Evolutionary conservation across 192 early-diverging fungal genomes (phyloP).

Genomic region (Gonapodya sp.): DNA sequence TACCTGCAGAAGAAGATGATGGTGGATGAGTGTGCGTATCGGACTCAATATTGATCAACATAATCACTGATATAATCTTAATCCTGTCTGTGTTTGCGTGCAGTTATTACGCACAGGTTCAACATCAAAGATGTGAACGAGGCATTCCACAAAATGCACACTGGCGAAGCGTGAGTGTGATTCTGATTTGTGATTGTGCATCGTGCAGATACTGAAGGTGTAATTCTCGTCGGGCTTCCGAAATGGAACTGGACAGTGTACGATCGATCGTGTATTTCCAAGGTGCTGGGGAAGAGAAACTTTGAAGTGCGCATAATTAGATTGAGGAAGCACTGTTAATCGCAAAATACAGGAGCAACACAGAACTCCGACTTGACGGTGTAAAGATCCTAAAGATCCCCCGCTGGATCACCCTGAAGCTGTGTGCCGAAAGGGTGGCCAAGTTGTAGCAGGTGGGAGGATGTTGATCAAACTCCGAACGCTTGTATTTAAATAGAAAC

Average conservation of each 20-base stretch:
- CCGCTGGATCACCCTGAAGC: no score
- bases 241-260: background rate
- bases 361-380: no score
- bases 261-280: background rate
- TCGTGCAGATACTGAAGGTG: background rate
- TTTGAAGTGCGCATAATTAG: background rate
- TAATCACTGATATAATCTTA: background rate
- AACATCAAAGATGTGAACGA: conserved; percentile 79
- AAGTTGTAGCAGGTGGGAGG: no score
- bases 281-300: background rate
- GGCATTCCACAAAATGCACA: conserved; percentile 86
- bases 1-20: conserved; percentile 77
- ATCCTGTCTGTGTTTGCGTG: background rate
- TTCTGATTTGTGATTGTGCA: background rate
- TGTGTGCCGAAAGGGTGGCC: no score
- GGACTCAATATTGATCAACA: background rate
- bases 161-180: conserved; percentile 22
- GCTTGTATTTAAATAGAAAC: no score
- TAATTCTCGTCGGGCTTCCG: no score
- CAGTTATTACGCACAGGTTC: conserved; percentile 68
- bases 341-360: no score
- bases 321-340: no score
- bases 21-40: conserved; percentile 67
- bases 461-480: no score
- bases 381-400: no score